Evolutionary conservation across 208 protist genomes (phyloP).

Genomic region (Willaertia magna): DNA sequence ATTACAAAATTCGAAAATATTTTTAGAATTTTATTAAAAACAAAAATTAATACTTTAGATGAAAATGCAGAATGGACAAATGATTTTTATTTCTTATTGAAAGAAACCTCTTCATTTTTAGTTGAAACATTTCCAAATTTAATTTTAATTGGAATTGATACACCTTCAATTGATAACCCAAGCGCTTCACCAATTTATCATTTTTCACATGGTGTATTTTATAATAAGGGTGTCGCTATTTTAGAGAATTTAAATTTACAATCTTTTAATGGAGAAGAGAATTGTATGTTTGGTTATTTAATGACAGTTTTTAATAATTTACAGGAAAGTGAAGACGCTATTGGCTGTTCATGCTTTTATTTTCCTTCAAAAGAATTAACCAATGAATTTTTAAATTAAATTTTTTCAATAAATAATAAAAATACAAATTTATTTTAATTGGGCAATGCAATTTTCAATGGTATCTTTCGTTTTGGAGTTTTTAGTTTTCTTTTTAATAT

Average conservation of each 20-base stretch:
- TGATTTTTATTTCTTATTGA: conserved; percentile 38
- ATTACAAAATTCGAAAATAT: neutral
- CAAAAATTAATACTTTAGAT: neutral
- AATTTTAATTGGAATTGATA: conserved; percentile 50
- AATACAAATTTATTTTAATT: neutral
- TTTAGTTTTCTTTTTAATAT: neutral
- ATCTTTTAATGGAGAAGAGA: neutral
- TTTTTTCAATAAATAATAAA: no score
- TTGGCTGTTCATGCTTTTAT: no score
- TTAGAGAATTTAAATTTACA: conserved; percentile 46
- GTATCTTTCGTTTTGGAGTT: neutral
- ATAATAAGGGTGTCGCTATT: conserved; percentile 44
- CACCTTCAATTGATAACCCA: conserved; percentile 45
- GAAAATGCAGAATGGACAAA: conserved; percentile 17
- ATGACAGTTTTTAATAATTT: neutral
- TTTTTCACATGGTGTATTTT: conserved; percentile 37
- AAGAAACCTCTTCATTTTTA: conserved; percentile 38
- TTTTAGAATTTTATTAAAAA: neutral
- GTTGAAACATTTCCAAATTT: conserved; percentile 39
- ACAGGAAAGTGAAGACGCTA: neutral
- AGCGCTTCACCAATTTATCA: conserved; percentile 34
- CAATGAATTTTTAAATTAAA: no score
- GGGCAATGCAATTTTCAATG: neutral
- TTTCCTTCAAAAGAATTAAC: no score
- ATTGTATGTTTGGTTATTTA: neutral